Evolutionary conservation across 805 yeast species (phyloP), one percentile per base, ranked within the genome.

Genomic region (Ogataea minuta): DNA sequence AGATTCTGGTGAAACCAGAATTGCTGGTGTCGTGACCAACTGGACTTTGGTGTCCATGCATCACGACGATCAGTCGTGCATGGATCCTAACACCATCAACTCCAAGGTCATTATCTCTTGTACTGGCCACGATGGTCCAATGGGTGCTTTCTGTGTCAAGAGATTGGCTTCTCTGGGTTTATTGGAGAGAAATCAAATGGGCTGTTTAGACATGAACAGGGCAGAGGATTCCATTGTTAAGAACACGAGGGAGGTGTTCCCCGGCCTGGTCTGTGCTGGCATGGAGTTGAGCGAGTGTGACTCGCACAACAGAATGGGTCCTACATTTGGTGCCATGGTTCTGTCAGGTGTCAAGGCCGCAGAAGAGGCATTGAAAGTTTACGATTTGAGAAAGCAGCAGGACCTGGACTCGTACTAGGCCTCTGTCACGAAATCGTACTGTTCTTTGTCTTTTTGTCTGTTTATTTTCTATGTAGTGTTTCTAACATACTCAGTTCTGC

Each of bases 41-140:
- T 83, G 90, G 90, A 83, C 90, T 29, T 68, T 83, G 53, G 90
- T 83, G 16, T 68, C 88, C 4, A 71, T 79, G 73, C 80, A 81
- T 61, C 90, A 83, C 56, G 84, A 79, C 57, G 76, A 77, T 40
- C 90, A 83, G 62, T 77, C 84, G 10, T 83, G 90, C 60, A 83
- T 83, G 89, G 90, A 82, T 58, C 89, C 90, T 34, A 81, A 82
- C 67, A 82, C 87, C 45, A 79, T 83, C 68, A 83, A 82, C 54
- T 68, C 71, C 45, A 59, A 68, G 57, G 77, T 84, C 40, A 77
- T 83, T 41, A 67, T 84, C 42, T 81, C 88, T 11, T 77, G 88
- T 46, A 77, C 87, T 23, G 91, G 90, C 43, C 90, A 83, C 57
- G 91, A 83, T 59, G 90, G 91, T 54, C 89, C 88, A 36, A 80